Conservation (phyloP, 176 grass and related monocot genomes). For the sorghum (Sorghum bicolor) region Sorghum_bicolor_NCBIv3 NC_012878.2:5750501-5751000, state of each 20-base stretch:
- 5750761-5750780: background rate
- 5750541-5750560: background rate
- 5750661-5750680: background rate
- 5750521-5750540: background rate
- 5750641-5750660: background rate
- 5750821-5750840: slow-evolving; percentile 85
- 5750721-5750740: slow-evolving; percentile 16
- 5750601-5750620: background rate
- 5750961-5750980: slow-evolving; percentile 14
- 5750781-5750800: background rate
- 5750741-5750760: background rate
- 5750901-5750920: slow-evolving; percentile 96
- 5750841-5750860: slow-evolving; percentile 82
- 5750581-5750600: background rate
- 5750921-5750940: slow-evolving; percentile 46
- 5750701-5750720: slow-evolving; percentile 7
- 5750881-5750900: slow-evolving; percentile 96
- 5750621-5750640: background rate
- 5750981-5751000: background rate
- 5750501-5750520: slow-evolving; percentile 6
- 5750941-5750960: slow-evolving; percentile 32
- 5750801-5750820: background rate
- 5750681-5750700: background rate
- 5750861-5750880: slow-evolving; percentile 86
- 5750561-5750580: background rate